Evolutionary conservation across 352 stramenopile genomes (phyloP).

Genomic region (Globisporangium parvum): DNA sequence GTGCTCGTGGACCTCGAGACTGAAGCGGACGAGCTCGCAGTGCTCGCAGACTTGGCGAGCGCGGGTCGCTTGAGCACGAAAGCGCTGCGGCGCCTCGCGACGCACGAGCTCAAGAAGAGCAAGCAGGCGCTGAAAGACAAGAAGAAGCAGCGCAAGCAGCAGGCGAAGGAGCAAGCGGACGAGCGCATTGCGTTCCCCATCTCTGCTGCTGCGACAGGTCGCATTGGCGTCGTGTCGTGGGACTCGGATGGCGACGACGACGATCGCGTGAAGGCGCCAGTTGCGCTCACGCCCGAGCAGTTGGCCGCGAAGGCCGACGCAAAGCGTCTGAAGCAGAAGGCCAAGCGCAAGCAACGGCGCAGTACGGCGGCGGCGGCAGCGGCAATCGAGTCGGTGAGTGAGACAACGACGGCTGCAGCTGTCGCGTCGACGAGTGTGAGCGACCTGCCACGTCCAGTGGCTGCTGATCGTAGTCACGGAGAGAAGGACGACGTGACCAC

Average conservation of each 20-base stretch:
- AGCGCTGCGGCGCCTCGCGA: background rate
- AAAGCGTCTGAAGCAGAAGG: background rate
- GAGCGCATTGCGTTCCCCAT: too few species aligned
- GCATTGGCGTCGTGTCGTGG: background rate
- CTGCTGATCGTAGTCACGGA: background rate
- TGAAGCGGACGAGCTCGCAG: conserved; percentile 34
- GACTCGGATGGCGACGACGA: background rate
- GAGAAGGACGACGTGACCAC: background rate
- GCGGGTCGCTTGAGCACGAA: conserved; percentile 1
- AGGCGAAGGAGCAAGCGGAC: background rate
- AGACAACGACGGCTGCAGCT: background rate
- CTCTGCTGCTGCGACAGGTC: too few species aligned
- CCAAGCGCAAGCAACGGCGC: background rate
- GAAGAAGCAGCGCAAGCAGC: background rate
- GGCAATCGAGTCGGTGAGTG: background rate
- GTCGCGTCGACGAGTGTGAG: background rate
- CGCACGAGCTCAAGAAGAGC: background rate
- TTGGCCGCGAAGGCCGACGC: background rate
- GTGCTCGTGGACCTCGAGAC: conserved; percentile 33
- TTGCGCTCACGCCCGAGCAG: background rate
- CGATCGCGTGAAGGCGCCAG: background rate
- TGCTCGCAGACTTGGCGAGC: conserved; percentile 24
- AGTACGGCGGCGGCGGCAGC: background rate
- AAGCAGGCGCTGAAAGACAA: background rate
- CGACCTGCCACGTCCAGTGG: too few species aligned